These are phyloP conservation scores for Colletotrichum musicola DNA, from an alignment of 2,329 filamentous ascomycete species.

Conservation along the genomic window DNA sequence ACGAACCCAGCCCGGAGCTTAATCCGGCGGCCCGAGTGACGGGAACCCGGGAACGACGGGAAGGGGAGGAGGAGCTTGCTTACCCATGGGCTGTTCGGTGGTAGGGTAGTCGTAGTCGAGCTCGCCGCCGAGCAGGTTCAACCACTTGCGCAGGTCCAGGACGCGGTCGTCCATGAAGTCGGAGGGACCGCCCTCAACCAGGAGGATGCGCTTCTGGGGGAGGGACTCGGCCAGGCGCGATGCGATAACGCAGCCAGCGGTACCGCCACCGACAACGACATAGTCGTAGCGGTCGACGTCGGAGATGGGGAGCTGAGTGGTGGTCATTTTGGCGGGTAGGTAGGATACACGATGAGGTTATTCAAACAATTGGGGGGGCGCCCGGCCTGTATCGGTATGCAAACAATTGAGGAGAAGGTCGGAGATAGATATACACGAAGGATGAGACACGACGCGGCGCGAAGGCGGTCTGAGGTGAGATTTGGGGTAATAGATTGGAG, in stretches of 20 bases:
- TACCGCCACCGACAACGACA: conserved; percentile 87
- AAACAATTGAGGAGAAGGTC: neutral
- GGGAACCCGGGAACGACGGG: neutral
- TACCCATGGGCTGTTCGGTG: conserved; percentile 85
- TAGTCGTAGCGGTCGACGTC: conserved; percentile 82
- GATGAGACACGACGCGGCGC: conserved; percentile 19
- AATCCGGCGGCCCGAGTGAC: neutral
- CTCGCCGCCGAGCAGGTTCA: conserved; percentile 85
- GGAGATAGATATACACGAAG: conserved; percentile 19
- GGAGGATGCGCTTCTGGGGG: conserved; percentile 82
- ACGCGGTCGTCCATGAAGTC: conserved; percentile 91
- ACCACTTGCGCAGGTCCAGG: conserved; percentile 88
- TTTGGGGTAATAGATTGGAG: conserved; percentile 6
- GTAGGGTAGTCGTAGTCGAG: conserved; percentile 94
- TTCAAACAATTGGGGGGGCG: conserved; percentile 22
- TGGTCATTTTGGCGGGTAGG: conserved; percentile 61
- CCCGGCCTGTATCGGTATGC: conserved; percentile 29
- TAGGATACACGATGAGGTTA: conserved; percentile 6
- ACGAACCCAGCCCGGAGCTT: conserved; percentile 10
- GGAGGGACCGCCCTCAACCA: conserved; percentile 91
- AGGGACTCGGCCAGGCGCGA: conserved; percentile 85
- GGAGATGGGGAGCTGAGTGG: conserved; percentile 74
- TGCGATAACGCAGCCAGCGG: conserved; percentile 87
- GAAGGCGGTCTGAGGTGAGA: conserved; percentile 30
- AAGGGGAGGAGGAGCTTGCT: conserved; percentile 51